A percentile compares a stretch with the other conserved stretches of the same genome.
phyloP scores from a whole-genome alignment of 2,329 filamentous ascomycete genomes.

The Penicillium crustosum region DNA sequence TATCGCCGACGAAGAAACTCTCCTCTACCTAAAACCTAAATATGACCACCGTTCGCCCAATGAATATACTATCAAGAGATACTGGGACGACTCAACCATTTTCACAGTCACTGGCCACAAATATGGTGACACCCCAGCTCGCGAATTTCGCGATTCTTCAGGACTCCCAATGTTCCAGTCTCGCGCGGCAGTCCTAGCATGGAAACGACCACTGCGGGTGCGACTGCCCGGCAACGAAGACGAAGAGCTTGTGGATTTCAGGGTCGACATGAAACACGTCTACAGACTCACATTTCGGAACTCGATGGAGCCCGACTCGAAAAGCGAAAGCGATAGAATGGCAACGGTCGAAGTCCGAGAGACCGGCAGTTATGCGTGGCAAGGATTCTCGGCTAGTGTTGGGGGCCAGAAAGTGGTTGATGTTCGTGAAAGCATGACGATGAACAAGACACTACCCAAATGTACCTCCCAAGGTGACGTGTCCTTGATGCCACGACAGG shows the following conservation, averaged over 20 bases:
- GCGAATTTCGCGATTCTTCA: no score
- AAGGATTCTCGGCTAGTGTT: conserved; percentile 1
- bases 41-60: conserved; percentile 12
- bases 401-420: conserved; percentile 13
- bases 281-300: conserved; percentile 27
- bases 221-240: conserved; percentile 25
- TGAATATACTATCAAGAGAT: no score
- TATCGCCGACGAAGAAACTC: conserved; percentile 22
- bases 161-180: no score
- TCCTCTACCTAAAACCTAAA: conserved; percentile 22
- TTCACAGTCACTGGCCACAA: no score
- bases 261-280: conserved; percentile 6
- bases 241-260: conserved; percentile 15
- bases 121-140: no score
- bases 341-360: conserved; percentile 17
- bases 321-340: conserved; percentile 19
- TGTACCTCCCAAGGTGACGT: neutral
- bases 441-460: conserved; percentile 6
- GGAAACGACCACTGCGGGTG: conserved; percentile 2
- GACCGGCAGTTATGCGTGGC: neutral
- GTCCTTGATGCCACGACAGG: conserved; percentile 2
- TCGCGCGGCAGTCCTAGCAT: no score
- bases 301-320: conserved; percentile 18
- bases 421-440: conserved; percentile 16
- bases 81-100: no score